Evolutionary conservation across 2,329 filamentous ascomycete species (phyloP).

Genomic region (Alternaria incomplexa): DNA sequence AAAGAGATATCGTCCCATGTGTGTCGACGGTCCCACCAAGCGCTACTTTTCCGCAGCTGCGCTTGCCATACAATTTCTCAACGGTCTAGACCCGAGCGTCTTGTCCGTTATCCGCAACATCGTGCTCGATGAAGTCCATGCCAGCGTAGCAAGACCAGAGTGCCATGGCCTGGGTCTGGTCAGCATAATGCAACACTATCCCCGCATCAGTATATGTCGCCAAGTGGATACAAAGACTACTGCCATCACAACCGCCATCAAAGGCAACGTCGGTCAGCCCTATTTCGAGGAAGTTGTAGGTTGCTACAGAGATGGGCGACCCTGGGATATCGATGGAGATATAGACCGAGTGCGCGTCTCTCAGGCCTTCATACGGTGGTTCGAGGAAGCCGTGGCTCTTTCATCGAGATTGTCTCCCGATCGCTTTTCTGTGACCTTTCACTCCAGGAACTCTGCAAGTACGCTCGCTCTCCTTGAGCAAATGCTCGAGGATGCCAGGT

Average conservation of each 20-base stretch:
- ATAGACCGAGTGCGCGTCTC: neutral
- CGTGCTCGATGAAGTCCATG: neutral
- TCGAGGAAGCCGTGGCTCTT: neutral
- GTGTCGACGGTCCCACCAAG: neutral
- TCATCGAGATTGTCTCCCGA: neutral
- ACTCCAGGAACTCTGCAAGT: neutral
- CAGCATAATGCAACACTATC: neutral
- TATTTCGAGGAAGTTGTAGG: neutral
- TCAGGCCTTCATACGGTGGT: neutral
- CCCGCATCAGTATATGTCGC: neutral
- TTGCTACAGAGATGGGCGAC: neutral
- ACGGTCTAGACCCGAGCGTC: neutral
- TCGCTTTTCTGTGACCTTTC: neutral
- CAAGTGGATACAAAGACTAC: neutral
- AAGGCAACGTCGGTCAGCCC: neutral
- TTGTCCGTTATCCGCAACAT: neutral
- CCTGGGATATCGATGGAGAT: neutral
- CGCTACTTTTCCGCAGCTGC: neutral
- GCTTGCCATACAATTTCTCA: neutral
- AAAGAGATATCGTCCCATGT: neutral
- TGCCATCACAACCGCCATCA: neutral
- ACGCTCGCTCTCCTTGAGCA: neutral
- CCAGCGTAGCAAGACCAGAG: neutral
- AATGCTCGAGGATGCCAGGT: neutral
- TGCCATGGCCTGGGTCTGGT: neutral